Evolutionary conservation across 2,329 filamentous ascomycete genomes (phyloP).

Genomic region (Pleomassaria siparia): DNA sequence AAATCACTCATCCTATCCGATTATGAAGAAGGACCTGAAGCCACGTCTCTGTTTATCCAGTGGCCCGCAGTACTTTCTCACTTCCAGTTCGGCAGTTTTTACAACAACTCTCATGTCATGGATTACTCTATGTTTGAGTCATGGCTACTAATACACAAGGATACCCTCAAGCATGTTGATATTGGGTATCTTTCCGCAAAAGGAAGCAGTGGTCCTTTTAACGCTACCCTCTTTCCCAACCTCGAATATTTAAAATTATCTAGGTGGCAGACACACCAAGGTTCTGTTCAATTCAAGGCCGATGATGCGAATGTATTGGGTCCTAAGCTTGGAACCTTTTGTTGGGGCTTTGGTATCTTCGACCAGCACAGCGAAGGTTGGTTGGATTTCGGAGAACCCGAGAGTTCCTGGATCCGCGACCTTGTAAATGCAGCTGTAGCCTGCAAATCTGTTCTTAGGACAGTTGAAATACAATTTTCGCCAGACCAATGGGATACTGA

Average conservation of each 20-base stretch:
- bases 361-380: slow-evolving; percentile 11
- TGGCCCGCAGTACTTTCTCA: slow-evolving; percentile 11
- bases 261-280: slow-evolving; percentile 8
- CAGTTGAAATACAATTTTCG: slow-evolving; percentile 8
- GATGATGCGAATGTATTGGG: slow-evolving; percentile 10
- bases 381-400: slow-evolving; percentile 10
- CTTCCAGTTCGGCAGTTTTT: slow-evolving; percentile 7
- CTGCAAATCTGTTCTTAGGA: slow-evolving; percentile 10
- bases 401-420: slow-evolving; percentile 8
- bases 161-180: slow-evolving; percentile 9
- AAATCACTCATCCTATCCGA: slow-evolving; percentile 6
- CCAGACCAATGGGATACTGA: neutral
- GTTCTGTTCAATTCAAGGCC: neutral
- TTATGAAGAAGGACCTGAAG: slow-evolving; percentile 5
- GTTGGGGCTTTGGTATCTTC: slow-evolving; percentile 9
- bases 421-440: slow-evolving; percentile 6
- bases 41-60: slow-evolving; percentile 5
- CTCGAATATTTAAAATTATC: slow-evolving; percentile 13
- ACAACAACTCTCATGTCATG: slow-evolving; percentile 8
- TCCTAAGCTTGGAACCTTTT: slow-evolving; percentile 10
- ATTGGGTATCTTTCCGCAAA: slow-evolving; percentile 6
- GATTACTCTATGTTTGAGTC: slow-evolving; percentile 11
- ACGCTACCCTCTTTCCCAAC: slow-evolving; percentile 15
- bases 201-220: slow-evolving; percentile 7
- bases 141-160: slow-evolving; percentile 11